These are phyloP conservation scores for Rhodotorula sp. DNA, from an alignment of 1,284 basidiomycete genomes.

Conservation along the genomic window DNA sequence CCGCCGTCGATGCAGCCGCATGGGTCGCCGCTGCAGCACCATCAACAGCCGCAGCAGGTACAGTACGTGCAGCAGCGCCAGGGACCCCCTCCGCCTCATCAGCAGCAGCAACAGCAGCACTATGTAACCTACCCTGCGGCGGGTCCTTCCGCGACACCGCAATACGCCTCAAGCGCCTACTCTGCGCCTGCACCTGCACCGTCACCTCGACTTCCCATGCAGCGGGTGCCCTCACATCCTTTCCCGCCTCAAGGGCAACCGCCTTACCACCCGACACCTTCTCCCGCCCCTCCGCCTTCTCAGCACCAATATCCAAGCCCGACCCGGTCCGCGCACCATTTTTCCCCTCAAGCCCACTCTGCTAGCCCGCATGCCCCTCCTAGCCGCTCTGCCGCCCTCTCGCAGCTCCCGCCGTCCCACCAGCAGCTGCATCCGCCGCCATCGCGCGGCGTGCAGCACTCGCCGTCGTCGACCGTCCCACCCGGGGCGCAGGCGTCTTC, in stretches of 20 bases:
- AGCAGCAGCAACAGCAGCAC: slow-evolving; percentile 2
- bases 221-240: not conserved
- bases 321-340: not conserved
- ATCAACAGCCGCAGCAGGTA: not conserved
- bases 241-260: not conserved
- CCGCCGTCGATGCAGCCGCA: not conserved
- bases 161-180: not conserved
- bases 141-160: not conserved
- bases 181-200: not conserved
- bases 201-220: not conserved
- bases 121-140: not conserved
- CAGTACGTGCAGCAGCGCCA: not conserved
- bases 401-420: not conserved
- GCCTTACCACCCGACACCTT: not conserved
- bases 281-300: not conserved
- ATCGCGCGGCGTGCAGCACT: not conserved
- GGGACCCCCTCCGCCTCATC: too few relatives aligned
- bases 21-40: not conserved
- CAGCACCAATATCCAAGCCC: not conserved
- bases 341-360: not conserved
- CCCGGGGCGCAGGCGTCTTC: not conserved
- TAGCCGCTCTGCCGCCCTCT: not conserved
- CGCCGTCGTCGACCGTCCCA: not conserved
- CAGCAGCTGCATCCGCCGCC: not conserved
- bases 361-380: not conserved